phyloP scores from a whole-genome alignment of 805 yeast species.

The Metschnikowia santaceciliae region DNA sequence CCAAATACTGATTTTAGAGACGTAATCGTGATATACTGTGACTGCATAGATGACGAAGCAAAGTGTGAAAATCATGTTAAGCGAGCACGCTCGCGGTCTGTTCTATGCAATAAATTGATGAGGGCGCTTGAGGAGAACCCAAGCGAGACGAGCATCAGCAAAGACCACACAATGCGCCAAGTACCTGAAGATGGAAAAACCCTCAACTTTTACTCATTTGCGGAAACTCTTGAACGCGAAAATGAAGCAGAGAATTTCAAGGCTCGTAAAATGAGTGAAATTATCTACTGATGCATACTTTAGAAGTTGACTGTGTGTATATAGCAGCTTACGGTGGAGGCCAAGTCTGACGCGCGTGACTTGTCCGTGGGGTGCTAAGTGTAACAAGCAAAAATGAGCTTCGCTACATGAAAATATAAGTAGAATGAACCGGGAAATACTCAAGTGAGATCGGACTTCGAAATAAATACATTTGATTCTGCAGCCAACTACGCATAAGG shows the following conservation, averaged over 20 bases:
- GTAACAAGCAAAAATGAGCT: too few relatives aligned
- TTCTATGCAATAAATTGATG: conserved; percentile 5
- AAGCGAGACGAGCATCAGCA: not conserved
- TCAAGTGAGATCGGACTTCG: not conserved
- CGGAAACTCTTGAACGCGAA: conserved; percentile 27
- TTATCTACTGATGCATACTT: not conserved
- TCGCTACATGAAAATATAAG: too few relatives aligned
- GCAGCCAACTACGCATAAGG: too few relatives aligned
- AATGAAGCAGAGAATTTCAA: conserved; percentile 10
- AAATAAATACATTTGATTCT: not conserved
- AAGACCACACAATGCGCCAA: not conserved
- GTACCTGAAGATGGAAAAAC: conserved; percentile 13
- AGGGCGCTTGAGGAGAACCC: conserved; percentile 5
- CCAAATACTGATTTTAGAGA: conserved; percentile 23
- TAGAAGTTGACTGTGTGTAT: too few relatives aligned
- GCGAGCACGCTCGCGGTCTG: conserved; percentile 8
- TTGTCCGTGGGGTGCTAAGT: too few relatives aligned
- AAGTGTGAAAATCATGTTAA: not conserved
- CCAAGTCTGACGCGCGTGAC: too few relatives aligned
- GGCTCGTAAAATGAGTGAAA: conserved; percentile 5
- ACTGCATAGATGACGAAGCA: conserved; percentile 1
- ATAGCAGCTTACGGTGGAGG: too few relatives aligned
- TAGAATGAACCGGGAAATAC: not conserved
- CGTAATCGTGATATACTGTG: conserved; percentile 21
- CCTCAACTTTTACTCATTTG: conserved; percentile 30